Base-by-base conservation (phyloP, 2,329 filamentous ascomycete species). In the Fusarium zealandicum region DNA sequence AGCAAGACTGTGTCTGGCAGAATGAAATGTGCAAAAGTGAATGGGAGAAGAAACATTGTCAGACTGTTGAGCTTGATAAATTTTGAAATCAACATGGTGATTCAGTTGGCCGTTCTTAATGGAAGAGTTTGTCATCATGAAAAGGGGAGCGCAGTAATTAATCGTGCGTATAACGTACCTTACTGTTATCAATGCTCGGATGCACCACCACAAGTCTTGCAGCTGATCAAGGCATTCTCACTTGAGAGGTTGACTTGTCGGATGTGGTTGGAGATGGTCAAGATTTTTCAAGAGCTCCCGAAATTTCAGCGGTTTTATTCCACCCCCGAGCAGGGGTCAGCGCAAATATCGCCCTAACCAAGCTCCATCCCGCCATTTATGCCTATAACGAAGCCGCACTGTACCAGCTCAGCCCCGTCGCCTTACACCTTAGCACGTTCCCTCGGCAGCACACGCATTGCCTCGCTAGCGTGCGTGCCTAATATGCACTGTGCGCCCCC, bases 21-120 rank as follows among this genome's bases (percentile, higher is more conserved):
- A 22, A 7, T 31, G 54, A 28, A 41, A 13, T 16, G 33, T 18
- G 4, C 18, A 57, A 32, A 17, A 49, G 32, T 54, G 46, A 50
- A 22, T 39, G 39, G 37, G 33, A 45, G 33, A 30, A 30, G 43
- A 51, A 53, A 53, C 17, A 52, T 25, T 63, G 62, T 85, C 82
- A 86, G 82, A 86, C 80, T 84, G 80, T 84, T 84, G 81, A 85
- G 82, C 82, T 85, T 85, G 82, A 84, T 81, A 76, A 74, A 75
- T 79, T 13, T 76, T 74, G 76, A 63, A 67, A 69, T 85, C 82
- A 80, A 84, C 82, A 85, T 79, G 64, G 70, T 68, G 66, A 75
- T 84, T 86, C 81, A 81, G 83, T 83, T 84, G 83, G 83, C 82
- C 82, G 83, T 86, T 86, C 82, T 85, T 85, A 84, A 82, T 76